Conservation (phyloP, 1,284 basidiomycete genomes). For the Fomitopsis schrenkii region DNA sequence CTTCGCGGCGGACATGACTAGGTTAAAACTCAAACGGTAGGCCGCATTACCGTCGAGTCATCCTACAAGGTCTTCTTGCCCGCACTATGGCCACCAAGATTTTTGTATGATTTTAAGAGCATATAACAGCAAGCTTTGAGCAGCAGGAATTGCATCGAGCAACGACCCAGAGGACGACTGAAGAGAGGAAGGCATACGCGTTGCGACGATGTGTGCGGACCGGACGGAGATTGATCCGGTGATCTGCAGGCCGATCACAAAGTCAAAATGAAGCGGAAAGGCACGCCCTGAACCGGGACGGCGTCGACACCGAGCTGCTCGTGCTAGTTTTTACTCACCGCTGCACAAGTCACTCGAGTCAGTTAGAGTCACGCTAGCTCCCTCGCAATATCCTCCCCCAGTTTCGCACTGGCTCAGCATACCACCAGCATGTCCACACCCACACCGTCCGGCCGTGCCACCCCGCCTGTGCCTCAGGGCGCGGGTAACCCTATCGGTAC, state of each 20-base stretch:
- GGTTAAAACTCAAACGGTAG: too few relatives aligned
- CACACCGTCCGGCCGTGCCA: constrained; percentile 20
- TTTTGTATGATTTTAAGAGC: too few relatives aligned
- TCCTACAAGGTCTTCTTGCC: too few relatives aligned
- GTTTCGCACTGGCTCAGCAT: not conserved
- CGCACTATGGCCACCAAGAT: too few relatives aligned
- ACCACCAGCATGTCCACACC: constrained; percentile 27
- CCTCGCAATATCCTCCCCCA: not conserved
- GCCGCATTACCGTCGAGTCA: too few relatives aligned
- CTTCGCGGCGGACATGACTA: too few relatives aligned
- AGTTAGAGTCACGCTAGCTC: not conserved
- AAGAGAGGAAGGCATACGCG: not conserved
- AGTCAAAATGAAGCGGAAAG: not conserved
- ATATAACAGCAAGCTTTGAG: too few relatives aligned
- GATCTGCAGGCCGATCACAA: constrained; percentile 1
- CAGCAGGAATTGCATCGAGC: too few relatives aligned
- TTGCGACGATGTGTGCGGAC: not conserved
- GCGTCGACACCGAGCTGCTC: not conserved
- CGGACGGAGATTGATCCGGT: not conserved
- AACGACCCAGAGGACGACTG: too few relatives aligned
- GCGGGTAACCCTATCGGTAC: constrained; percentile 28
- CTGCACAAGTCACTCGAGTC: not conserved
- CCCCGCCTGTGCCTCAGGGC: constrained; percentile 27
- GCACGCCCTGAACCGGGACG: not conserved
- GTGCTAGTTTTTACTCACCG: not conserved